Conservation (phyloP, 257 asterid genomes). For the Hygrophila difformis region DNA sequence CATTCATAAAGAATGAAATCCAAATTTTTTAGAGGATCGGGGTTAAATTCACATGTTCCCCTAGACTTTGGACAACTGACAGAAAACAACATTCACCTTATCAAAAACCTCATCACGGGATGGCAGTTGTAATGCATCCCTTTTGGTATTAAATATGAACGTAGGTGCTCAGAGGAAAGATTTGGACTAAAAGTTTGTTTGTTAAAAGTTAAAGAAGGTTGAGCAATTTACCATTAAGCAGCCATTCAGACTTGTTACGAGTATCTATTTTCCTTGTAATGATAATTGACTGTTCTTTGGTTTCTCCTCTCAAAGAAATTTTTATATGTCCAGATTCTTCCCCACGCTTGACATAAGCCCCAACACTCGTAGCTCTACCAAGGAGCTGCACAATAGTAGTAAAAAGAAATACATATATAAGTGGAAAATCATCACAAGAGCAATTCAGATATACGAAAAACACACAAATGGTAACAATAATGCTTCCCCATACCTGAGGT, state of each 20-base stretch:
- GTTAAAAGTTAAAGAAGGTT: slow-evolving; percentile 8
- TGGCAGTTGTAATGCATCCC: slow-evolving; percentile 5
- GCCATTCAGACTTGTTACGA: slow-evolving; percentile 86
- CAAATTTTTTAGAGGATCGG: not conserved
- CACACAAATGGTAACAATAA: slow-evolving; percentile 5
- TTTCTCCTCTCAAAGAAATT: slow-evolving; percentile 68
- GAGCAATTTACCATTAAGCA: slow-evolving; percentile 73
- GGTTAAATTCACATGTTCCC: not conserved
- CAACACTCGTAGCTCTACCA: slow-evolving; percentile 88
- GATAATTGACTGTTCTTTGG: slow-evolving; percentile 35
- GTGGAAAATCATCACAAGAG: no score
- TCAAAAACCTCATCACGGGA: not conserved
- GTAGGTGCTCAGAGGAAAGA: slow-evolving; percentile 7
- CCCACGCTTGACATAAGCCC: slow-evolving; percentile 92
- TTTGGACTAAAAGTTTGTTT: slow-evolving; percentile 1
- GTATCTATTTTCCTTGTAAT: slow-evolving; percentile 67
- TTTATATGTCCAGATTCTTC: slow-evolving; percentile 74
- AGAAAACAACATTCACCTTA: not conserved
- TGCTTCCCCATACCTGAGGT: slow-evolving; percentile 51
- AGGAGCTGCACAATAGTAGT: slow-evolving; percentile 44
- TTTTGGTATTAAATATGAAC: slow-evolving; percentile 2
- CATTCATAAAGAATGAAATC: slow-evolving; percentile 4
- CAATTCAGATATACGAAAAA: slow-evolving; percentile 14
- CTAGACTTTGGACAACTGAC: slow-evolving; percentile 8
- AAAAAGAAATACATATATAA: no score